Evolutionary conservation across 2,329 filamentous ascomycete species (phyloP).

Genomic region (Rhynchosporium agropyri): DNA sequence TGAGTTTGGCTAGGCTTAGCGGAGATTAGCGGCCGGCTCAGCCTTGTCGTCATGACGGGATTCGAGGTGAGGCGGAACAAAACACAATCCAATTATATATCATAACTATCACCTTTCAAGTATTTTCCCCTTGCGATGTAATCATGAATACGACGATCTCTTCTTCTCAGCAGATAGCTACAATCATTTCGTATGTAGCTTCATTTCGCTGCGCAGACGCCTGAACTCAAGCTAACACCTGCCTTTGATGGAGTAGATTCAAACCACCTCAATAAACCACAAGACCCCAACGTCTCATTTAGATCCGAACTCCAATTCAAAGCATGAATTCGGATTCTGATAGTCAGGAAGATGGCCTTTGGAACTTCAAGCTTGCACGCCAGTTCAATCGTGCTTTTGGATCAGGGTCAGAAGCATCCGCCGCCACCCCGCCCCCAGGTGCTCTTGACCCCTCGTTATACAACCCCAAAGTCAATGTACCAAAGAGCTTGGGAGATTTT

Average conservation of each 20-base stretch:
- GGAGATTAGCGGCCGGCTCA: neutral
- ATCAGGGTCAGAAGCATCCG: constrained; percentile 7
- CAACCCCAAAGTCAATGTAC: constrained; percentile 25
- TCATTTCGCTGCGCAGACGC: neutral
- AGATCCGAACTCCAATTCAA: neutral
- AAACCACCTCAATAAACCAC: neutral
- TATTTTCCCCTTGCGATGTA: neutral
- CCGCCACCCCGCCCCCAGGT: constrained; percentile 1
- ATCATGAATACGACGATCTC: constrained; percentile 10
- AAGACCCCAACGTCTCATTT: neutral
- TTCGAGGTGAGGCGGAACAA: neutral
- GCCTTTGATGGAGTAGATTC: neutral
- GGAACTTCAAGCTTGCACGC: constrained; percentile 19
- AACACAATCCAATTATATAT: neutral
- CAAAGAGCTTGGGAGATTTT: constrained; percentile 34
- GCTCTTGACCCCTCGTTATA: constrained; percentile 21
- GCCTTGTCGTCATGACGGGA: constrained; percentile 13
- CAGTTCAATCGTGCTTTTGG: constrained; percentile 21
- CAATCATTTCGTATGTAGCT: neutral
- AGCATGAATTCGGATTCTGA: constrained; percentile 23
- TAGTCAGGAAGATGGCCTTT: constrained; percentile 8
- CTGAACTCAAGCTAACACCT: constrained; percentile 1
- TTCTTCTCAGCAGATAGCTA: constrained; percentile 6
- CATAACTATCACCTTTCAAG: constrained; percentile 3
- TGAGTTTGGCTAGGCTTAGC: neutral